A percentile compares a stretch with the other conserved stretches of the same genome.
Conservation (phyloP, 257 asterid species). For the Euphrasia confusa region DNA sequence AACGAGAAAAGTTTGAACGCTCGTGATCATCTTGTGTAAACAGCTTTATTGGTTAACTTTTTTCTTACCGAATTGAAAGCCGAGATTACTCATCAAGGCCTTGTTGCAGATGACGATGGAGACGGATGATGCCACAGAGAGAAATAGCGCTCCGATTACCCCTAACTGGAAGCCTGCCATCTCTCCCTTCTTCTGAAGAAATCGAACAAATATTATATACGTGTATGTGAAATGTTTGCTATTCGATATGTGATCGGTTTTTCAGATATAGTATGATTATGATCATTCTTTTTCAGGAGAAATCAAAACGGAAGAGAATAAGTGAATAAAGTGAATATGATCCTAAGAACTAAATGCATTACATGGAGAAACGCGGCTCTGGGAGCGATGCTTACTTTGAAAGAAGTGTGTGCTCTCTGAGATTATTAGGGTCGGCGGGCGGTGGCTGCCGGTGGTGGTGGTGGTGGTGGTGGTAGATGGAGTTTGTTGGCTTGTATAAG, state of each 20-base stretch:
- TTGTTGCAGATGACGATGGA: slow-evolving; percentile 77
- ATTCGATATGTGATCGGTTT: no score
- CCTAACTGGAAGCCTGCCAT: slow-evolving; percentile 54
- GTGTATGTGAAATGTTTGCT: no score
- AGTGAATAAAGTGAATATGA: no score
- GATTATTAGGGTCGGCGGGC: neutral
- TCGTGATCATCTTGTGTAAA: no score
- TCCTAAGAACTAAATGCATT: no score
- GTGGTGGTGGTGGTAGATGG: neutral
- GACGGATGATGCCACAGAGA: slow-evolving; percentile 73
- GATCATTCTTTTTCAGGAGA: no score
- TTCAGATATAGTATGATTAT: no score
- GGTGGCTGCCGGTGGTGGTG: slow-evolving; percentile 1
- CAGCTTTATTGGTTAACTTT: no score
- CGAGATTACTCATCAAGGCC: slow-evolving; percentile 80
- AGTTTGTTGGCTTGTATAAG: slow-evolving; percentile 23
- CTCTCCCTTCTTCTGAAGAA: slow-evolving; percentile 51
- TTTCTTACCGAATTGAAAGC: slow-evolving; percentile 57
- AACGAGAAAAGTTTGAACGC: neutral
- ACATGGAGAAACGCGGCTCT: no score
- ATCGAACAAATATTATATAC: neutral
- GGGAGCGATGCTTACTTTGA: no score
- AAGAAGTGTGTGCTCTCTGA: no score
- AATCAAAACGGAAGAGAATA: no score
- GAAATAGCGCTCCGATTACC: slow-evolving; percentile 57